Evolutionary conservation across 1,139 yeast species (phyloP).

Genomic region (Geotrichum fermentans): DNA sequence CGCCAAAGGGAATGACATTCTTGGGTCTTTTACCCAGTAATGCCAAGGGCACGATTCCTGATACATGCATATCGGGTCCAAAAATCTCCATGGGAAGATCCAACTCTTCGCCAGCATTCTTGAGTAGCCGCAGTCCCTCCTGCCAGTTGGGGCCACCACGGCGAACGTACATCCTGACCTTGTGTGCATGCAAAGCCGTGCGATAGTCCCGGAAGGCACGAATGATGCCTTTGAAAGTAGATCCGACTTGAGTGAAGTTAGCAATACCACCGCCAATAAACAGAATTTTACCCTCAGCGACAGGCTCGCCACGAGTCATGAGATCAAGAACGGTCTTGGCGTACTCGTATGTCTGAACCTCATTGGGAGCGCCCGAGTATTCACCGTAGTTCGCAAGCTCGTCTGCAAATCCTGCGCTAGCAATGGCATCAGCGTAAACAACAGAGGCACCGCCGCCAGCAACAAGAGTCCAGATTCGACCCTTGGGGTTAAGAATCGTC

Average conservation of each 20-base stretch:
- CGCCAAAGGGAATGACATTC: conserved; percentile 39
- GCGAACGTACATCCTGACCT: conserved; percentile 43
- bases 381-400: conserved; percentile 47
- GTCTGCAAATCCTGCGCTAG: conserved; percentile 43
- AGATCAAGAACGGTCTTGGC: conserved; percentile 47
- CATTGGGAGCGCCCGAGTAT: conserved; percentile 44
- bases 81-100: conserved; percentile 46
- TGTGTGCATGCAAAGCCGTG: conserved; percentile 39
- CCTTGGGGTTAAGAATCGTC: conserved; percentile 43
- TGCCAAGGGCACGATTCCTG: conserved; percentile 45
- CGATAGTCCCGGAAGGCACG: conserved; percentile 45
- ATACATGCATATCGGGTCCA: conserved; percentile 49
- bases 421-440: conserved; percentile 47
- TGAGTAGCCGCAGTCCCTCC: conserved; percentile 45
- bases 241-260: conserved; percentile 47
- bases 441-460: conserved; percentile 39
- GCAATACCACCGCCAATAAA: conserved; percentile 49
- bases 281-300: conserved; percentile 42
- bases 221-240: conserved; percentile 47
- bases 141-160: conserved; percentile 50
- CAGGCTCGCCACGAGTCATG: conserved; percentile 43
- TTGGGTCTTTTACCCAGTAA: conserved; percentile 40
- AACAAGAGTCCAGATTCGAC: conserved; percentile 44
- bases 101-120: conserved; percentile 45
- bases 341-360: conserved; percentile 46